A percentile compares a stretch with the other conserved stretches of the same genome.
phyloP scores from a whole-genome alignment of 202 grass and related monocot species.

The Saccharum hybrid region DNA sequence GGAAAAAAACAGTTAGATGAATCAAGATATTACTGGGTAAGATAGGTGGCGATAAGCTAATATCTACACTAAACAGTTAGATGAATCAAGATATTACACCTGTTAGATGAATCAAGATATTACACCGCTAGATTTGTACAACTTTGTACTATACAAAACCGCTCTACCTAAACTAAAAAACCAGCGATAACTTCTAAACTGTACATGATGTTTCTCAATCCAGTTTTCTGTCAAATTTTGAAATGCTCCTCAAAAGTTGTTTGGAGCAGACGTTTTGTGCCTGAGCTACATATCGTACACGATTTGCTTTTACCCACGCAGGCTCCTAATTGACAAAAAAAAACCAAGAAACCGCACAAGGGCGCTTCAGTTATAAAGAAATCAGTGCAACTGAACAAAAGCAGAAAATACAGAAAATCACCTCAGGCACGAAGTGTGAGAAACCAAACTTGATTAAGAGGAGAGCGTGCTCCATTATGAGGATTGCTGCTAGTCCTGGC shows the following conservation, averaged over 20 bases:
- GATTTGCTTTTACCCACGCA: conserved; percentile 92
- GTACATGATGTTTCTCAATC: conserved; percentile 51
- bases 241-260: conserved; percentile 77
- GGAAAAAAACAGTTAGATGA: too few species aligned
- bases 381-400: conserved; percentile 17
- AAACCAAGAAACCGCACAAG: conserved; percentile 39
- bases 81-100: background rate
- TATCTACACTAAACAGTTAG: conserved; percentile 34
- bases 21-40: background rate
- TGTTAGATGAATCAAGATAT: conserved; percentile 31
- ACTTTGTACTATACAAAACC: background rate
- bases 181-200: conserved; percentile 19
- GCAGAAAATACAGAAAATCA: conserved; percentile 44
- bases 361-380: conserved; percentile 19
- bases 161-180: conserved; percentile 65
- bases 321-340: conserved; percentile 63
- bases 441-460: conserved; percentile 97
- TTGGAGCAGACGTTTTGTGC: conserved; percentile 85
- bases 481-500: conserved; percentile 87
- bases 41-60: background rate
- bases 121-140: conserved; percentile 41
- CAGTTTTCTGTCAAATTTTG: conserved; percentile 54
- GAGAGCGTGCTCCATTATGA: conserved; percentile 90
- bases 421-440: conserved; percentile 98
- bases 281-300: conserved; percentile 75